Percentiles rank a stretch among this genome's conserved stretches.
phyloP scores from a whole-genome alignment of 345 rosid genomes.

The Hypericum androsaemum region DNA sequence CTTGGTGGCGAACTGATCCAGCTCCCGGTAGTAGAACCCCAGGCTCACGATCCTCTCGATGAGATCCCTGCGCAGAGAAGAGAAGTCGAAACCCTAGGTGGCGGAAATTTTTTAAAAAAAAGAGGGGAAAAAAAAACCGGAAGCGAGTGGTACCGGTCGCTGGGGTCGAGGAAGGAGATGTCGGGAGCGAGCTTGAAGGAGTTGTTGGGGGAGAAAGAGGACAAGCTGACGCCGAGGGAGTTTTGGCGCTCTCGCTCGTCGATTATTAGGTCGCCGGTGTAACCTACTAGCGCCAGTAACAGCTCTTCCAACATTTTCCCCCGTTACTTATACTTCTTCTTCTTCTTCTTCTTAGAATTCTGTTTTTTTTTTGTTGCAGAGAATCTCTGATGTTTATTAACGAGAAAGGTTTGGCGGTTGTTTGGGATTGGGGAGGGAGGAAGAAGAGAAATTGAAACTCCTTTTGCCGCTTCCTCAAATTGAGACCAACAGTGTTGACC shows the following conservation, averaged over 20 bases:
- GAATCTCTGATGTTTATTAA: no score
- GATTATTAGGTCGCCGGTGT: conserved; percentile 85
- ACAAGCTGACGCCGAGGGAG: conserved; percentile 42
- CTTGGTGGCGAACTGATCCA: conserved; percentile 65
- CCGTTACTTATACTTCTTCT: neutral
- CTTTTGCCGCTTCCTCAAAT: no score
- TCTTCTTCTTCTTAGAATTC: no score
- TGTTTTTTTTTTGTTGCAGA: no score
- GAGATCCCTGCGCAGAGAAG: conserved; percentile 44
- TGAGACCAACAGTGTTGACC: no score
- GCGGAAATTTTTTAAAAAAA: neutral
- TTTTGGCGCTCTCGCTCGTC: conserved; percentile 70
- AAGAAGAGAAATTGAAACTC: no score
- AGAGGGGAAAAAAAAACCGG: neutral
- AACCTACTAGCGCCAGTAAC: conserved; percentile 69
- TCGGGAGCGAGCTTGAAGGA: conserved; percentile 86
- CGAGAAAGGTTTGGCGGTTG: no score
- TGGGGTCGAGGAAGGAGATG: conserved; percentile 74
- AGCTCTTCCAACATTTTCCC: conserved; percentile 75
- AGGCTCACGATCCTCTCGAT: conserved; percentile 73
- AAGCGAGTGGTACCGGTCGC: conserved; percentile 48
- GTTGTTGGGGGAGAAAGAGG: conserved; percentile 50
- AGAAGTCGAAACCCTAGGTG: neutral
- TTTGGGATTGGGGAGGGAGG: no score
- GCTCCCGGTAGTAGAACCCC: conserved; percentile 88